Conservation (phyloP, 2,329 filamentous ascomycete genomes). For the Neofusicoccum umdonicola region DNA sequence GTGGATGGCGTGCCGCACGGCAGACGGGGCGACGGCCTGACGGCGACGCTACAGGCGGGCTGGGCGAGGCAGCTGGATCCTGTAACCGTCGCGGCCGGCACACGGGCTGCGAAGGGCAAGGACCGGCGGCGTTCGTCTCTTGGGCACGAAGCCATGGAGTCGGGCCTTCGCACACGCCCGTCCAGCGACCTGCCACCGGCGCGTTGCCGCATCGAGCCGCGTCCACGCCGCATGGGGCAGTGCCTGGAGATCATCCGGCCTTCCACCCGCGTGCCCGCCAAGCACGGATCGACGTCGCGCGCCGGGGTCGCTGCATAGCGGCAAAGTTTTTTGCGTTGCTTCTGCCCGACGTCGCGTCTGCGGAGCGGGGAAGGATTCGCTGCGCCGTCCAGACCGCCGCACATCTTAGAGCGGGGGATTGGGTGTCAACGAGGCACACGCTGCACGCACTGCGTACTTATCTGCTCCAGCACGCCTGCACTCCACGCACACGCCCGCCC, state of each 20-base stretch:
- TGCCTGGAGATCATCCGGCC: neutral
- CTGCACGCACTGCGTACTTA: neutral
- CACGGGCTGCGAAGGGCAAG: no score
- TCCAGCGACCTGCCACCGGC: neutral
- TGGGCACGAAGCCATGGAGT: neutral
- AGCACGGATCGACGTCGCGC: neutral
- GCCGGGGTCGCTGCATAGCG: no score
- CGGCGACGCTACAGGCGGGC: neutral
- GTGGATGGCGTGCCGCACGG: constrained; percentile 1
- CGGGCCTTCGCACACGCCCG: neutral
- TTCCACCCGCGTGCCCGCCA: neutral
- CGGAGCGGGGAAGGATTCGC: neutral
- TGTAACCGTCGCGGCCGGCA: neutral
- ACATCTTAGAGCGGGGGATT: neutral
- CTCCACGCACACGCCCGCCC: neutral
- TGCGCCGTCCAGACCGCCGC: neutral
- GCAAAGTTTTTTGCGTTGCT: neutral
- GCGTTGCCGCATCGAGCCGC: neutral
- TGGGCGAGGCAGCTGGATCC: neutral
- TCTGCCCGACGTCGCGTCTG: neutral
- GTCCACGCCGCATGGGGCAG: neutral
- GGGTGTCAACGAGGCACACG: neutral
- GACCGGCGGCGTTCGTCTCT: neutral
- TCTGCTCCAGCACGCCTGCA: neutral
- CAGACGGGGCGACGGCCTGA: neutral